phyloP scores from a whole-genome alignment of 2,329 filamentous ascomycete species.

The Pyrenophora graminea region DNA sequence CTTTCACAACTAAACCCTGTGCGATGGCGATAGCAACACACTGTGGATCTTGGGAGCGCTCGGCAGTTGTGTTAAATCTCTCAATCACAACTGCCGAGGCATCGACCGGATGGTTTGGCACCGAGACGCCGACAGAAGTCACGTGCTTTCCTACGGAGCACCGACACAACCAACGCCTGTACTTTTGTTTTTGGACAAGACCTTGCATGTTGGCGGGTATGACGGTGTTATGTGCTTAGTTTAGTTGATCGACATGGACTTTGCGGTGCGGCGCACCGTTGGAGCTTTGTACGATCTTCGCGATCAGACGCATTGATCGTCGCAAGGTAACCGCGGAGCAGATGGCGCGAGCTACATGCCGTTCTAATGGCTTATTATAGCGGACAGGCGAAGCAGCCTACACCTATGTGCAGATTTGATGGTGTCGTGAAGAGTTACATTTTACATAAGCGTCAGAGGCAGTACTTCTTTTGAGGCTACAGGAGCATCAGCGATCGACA shows the following conservation, averaged over 20 bases:
- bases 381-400: too few relatives aligned
- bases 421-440: too few relatives aligned
- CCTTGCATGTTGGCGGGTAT: neutral
- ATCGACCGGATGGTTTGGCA: neutral
- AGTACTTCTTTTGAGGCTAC: too few relatives aligned
- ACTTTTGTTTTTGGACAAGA: neutral
- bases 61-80: constrained; percentile 24
- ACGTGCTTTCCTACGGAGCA: constrained; percentile 2
- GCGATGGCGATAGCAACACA: constrained; percentile 10
- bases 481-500: too few relatives aligned
- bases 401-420: too few relatives aligned
- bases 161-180: neutral
- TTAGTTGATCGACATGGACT: neutral
- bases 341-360: too few relatives aligned
- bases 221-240: neutral
- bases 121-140: constrained; percentile 2
- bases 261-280: too few relatives aligned
- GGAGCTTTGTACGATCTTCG: too few relatives aligned
- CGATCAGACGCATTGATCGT: too few relatives aligned
- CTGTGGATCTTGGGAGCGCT: constrained; percentile 9
- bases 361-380: too few relatives aligned
- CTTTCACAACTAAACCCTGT: constrained; percentile 12
- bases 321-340: too few relatives aligned
- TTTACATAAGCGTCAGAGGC: too few relatives aligned
- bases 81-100: constrained; percentile 24